Evolutionary conservation across 371 early-diverging fungal genomes (phyloP).

Genomic region (Zancudomyces culisetae): DNA sequence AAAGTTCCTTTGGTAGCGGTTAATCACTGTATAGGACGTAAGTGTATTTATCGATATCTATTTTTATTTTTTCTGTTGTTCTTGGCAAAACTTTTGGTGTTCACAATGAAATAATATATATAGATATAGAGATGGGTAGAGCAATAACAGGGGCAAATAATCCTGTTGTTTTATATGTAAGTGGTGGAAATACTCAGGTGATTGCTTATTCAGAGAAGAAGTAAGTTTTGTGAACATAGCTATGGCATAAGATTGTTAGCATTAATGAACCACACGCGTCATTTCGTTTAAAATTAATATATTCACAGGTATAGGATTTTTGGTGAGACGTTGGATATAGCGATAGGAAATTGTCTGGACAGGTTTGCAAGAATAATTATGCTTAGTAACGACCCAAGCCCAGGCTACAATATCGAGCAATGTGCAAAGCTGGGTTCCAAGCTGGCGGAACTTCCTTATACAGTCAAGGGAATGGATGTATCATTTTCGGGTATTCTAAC

Average conservation of each 20-base stretch:
- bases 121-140: conserved; percentile 98
- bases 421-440: conserved; percentile 77
- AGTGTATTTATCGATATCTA: neutral
- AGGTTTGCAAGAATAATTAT: conserved; percentile 89
- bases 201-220: conserved; percentile 89
- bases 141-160: conserved; percentile 91
- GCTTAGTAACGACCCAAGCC: conserved; percentile 92
- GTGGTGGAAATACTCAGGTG: conserved; percentile 99
- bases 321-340: conserved; percentile 99
- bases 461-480: conserved; percentile 99
- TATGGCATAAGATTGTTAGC: too few relatives aligned
- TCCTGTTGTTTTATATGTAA: conserved; percentile 97
- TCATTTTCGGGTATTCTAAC: conserved; percentile 95
- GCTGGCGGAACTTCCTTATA: conserved; percentile 85
- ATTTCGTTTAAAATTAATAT: too few relatives aligned
- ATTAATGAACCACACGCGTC: too few relatives aligned
- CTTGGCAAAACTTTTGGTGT: too few relatives aligned
- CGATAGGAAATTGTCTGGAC: conserved; percentile 98
- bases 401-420: conserved; percentile 98
- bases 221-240: conserved; percentile 8
- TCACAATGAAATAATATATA: neutral
- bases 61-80: neutral
- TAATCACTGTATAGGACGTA: conserved; percentile 95
- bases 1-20: conserved; percentile 90
- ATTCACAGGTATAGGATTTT: conserved; percentile 73